Base-by-base conservation (phyloP, 148 eudicot species). In the Persicaria tinctoria region DNA sequence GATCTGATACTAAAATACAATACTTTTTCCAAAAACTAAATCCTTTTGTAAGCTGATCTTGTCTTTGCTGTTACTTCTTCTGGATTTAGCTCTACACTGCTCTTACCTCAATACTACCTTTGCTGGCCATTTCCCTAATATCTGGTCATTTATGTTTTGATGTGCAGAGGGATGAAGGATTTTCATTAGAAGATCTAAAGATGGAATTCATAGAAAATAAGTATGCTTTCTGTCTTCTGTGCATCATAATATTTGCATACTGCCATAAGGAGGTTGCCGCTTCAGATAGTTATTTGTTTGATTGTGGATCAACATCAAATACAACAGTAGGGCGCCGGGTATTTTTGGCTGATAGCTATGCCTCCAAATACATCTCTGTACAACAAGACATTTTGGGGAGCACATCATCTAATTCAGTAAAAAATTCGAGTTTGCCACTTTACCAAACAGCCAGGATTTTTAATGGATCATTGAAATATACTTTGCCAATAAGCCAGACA, bases 381-480 rank as follows among this genome's bases (percentile, higher is more conserved):
- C 48, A 38, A 17, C 63, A 74, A 44, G 54, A 74, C 10, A 57
- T 74, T 74, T 46, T 74, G 76, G 76, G 64, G 6, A 74, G 8
- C 32, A 74, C 64, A 32, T 74, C 76, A 27, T 73, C 62, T 14
- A 73, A 73, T 12, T 53, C 75, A 5, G 54, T 73, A 0, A 73
- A 50, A 38, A 50, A 16, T 20, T 74, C 76, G 44, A 74, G 46
- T 51, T 74, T 75, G 16, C 62, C 74, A 38, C 51, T 83, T 27
- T 79, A 80, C 55, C 70, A 73, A 46, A 78, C 81, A 4, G 86
- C 86, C 6, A 75, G 86, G 68, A 75, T 83, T 11, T 83, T 83
- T 45, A 68, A 76, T 1, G 54, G 73, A 12, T 9, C 46, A 4
- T 57, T 79, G 11, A 72, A 74, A 53, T 83, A 75, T 76, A 80